Evolutionary conservation across 1,284 basidiomycete genomes (phyloP), one percentile per base, ranked within the genome.

Genomic region (Meira miltonrushii): DNA sequence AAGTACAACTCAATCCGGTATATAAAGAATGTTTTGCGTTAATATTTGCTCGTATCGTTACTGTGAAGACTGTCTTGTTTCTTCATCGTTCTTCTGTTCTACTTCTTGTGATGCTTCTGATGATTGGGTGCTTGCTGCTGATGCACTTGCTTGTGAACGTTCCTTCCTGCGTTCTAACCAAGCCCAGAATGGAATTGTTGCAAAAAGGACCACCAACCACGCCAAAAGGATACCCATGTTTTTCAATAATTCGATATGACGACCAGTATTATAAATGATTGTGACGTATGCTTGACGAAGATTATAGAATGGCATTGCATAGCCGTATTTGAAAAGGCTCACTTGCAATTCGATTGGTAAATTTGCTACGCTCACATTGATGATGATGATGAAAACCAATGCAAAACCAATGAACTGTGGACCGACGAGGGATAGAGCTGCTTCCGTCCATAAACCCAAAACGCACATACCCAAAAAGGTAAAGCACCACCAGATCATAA

Each of bases 291-390:
- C 64, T 23, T 58, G 49, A 9, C 64, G 64, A 41, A 74, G 61
- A 55, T 67, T 67, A 64, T 72, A 73, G 62, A 77, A 75, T 0
- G 71, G 69, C 69, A 77, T 69, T 5, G 70, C 58, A 39, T 74
- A 72, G 1, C 67, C 69, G 47, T 70, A 71, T 49, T 55, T 54
- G 65, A 66, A 76, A 57, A 75, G 73, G 40, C 21, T 21, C 19
- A 46, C 46, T 28, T 52, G 56, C 4, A 71, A 54, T 48, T 68
- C 65, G 28, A 69, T 61, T 2, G 69, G 67, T 7, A 69, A 52
- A 55, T 69, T 71, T 39, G 68, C 64, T 0, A 65, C 62, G 23
- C 66, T 65, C 17, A 76, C 69, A 44, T 76, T 75, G 51, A 66
- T 60, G 57, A 76, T 71, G 61, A 76, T 73, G 57, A 67, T 66